Base-by-base conservation (phyloP, 78 protist genomes). In the Dictyostelium intermedium region DNA sequence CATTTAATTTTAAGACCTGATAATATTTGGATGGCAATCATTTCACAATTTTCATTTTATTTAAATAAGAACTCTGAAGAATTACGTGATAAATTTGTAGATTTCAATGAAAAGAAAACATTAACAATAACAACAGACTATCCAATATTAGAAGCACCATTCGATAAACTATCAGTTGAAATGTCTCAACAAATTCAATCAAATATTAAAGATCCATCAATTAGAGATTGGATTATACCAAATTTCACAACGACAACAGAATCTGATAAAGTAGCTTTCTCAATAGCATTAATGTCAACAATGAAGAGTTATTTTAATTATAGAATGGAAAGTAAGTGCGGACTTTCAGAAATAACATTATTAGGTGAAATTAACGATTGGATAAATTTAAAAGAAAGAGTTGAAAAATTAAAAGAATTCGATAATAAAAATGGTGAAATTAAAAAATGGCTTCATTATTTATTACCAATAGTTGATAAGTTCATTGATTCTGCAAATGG, bases 221-320 rank as follows among this genome's bases (percentile, higher is more conserved):
- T 89, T 47, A 34, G 6, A 37, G 85, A 82, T 47, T 89, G 76
- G 77, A 8, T 91, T 1, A 47, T 89, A 1, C 86, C 93, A 53
- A 43, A 45, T 10, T 89, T 89, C 25, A 18, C 93, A n/a, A 89
- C 93, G 0, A 74, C 93, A 30, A 89, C 93, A 18, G 14, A 27
- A 16, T 20, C 30, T n/a, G 86, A 92, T 43, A 92, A 23, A 34
- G 35, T 92, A 2, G 74, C n/a, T 10, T 32, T 85, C 13, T 35
- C 93, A 27, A 34, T 91, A 4, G 93, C 60, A 20, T 82, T 77
- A 18, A 92, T 92, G 96, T 81, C 96, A 39, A 41, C 95, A 34
- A 37, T 92, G 20, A 77, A 91, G 18, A 85, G 37, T 0, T 92
- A 87, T 87, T 92, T 92, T 27, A 47, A 85, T 8, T 92, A 32